Base-by-base conservation (phyloP, 352 stramenopile genomes). In the Globisporangium spiculum region DNA sequence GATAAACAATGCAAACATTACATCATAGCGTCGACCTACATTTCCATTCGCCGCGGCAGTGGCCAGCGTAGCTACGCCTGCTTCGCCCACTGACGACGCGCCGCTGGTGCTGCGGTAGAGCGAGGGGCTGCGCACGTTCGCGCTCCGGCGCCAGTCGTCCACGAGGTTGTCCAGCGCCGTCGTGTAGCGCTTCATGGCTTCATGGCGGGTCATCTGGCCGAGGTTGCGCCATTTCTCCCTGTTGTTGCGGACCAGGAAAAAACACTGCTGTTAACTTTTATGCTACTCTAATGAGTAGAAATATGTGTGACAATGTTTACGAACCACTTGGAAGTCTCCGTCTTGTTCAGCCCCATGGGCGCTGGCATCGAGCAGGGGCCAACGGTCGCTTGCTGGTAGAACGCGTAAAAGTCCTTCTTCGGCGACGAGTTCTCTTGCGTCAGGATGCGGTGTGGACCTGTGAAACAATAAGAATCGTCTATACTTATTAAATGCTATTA, bases 181-280 rank as follows among this genome's bases (percentile, higher is more conserved):
- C 10, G 80, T 92, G 75, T 93, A 95, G 14, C 77, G 72, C 63
- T 88, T 86, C 87, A 92, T 95, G 66, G 87, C 87, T 63, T 91
- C 81, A 50, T 92, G 83, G 26, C 79, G 81, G 7, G 80, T 89
- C 79, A 89, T 88, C 14, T 60, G 59, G n/a, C 84, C 87, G 8
- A 95, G 71, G 24, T 79, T 79, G 24, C 77, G 71, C 87, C 87
- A 95, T 54, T 93, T 95, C 59, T 91, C 81, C 82, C 80, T 72
- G 36, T 2, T 18, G 7, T 14, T 32, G 3, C 27, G 26, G 36
- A 8, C 3, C 46, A 24, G 30, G 14, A 46, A 14, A 27, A 46
- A 24, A 27, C 1, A 18, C 55, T 22, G 16, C 0, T 12, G 56
- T 62, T 48, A 62, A 10, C 7, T 4, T 44, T 22, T 20, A 22